These are phyloP conservation scores for Fusarium sp. DNA, from an alignment of 2,329 filamentous ascomycete species.

Conservation along the genomic window DNA sequence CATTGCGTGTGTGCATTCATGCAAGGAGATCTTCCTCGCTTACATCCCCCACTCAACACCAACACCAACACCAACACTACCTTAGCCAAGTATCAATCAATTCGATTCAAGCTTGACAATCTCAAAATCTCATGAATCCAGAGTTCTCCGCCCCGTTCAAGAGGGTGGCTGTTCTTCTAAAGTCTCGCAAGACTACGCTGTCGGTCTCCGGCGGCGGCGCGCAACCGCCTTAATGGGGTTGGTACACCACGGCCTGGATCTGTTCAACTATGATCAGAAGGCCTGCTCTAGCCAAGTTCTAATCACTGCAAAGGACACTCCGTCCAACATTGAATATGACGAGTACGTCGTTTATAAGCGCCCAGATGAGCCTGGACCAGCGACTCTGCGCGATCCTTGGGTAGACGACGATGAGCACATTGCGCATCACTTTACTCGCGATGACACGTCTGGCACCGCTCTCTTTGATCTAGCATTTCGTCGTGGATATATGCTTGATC, in stretches of 20 bases:
- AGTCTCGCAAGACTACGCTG: constrained; percentile 44
- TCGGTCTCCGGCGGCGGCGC: constrained; percentile 45
- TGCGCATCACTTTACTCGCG: constrained; percentile 54
- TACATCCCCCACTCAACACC: constrained; percentile 3
- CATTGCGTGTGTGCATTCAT: not conserved
- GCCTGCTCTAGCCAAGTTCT: constrained; percentile 54
- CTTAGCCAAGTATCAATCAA: too few species aligned
- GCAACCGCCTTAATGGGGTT: constrained; percentile 47
- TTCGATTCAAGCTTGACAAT: constrained; percentile 3
- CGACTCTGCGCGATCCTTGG: constrained; percentile 12
- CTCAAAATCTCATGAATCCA: constrained; percentile 42
- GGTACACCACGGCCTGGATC: constrained; percentile 52
- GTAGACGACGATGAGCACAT: constrained; percentile 47
- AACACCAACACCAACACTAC: not conserved
- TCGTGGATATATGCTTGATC: constrained; percentile 50
- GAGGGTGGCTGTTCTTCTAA: constrained; percentile 46
- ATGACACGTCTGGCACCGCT: constrained; percentile 51
- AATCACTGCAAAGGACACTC: constrained; percentile 48
- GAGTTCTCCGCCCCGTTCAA: constrained; percentile 41
- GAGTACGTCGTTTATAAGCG: constrained; percentile 57
- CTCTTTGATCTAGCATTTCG: constrained; percentile 55
- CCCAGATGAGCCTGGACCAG: constrained; percentile 29
- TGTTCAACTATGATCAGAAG: constrained; percentile 57
- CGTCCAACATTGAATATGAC: constrained; percentile 56
- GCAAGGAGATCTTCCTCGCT: constrained; percentile 14